These are phyloP conservation scores for Gastrolobium bilobum DNA, from an alignment of 306 rosid species.

Conservation along the genomic window DNA sequence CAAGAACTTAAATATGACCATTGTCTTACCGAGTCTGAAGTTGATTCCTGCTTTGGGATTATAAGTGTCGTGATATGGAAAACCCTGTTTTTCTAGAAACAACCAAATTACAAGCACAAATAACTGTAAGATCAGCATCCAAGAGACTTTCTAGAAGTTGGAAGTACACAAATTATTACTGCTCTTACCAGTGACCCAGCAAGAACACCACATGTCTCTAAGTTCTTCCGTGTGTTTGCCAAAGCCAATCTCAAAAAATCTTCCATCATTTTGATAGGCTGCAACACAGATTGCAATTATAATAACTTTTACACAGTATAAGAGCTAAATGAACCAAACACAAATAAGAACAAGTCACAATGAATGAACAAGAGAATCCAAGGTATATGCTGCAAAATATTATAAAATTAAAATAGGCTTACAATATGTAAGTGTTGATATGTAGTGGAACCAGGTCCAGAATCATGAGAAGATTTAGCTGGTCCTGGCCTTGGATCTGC, in stretches of 20 bases:
- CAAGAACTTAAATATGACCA: slow-evolving; percentile 39
- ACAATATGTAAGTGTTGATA: slow-evolving; percentile 90
- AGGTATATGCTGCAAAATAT: slow-evolving; percentile 17
- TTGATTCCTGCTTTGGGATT: slow-evolving; percentile 97
- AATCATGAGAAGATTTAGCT: slow-evolving; percentile 71
- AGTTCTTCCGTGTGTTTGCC: slow-evolving; percentile 80
- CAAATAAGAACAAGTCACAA: slow-evolving; percentile 37
- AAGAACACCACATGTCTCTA: slow-evolving; percentile 97
- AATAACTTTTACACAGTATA: slow-evolving; percentile 34
- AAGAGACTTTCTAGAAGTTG: slow-evolving; percentile 39
- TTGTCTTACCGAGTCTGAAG: slow-evolving; percentile 92
- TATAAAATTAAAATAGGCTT: slow-evolving; percentile 52
- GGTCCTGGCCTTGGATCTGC: slow-evolving; percentile 99
- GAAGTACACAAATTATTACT: slow-evolving; percentile 32
- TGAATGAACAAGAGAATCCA: slow-evolving; percentile 42
- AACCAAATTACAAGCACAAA: slow-evolving; percentile 51
- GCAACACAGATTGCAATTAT: slow-evolving; percentile 46
- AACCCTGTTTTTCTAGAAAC: slow-evolving; percentile 92
- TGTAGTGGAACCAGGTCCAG: slow-evolving; percentile 59
- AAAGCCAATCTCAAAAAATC: slow-evolving; percentile 92
- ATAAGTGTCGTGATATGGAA: slow-evolving; percentile 93
- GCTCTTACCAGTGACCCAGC: slow-evolving; percentile 93
- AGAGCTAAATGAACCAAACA: slow-evolving; percentile 37
- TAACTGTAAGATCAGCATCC: slow-evolving; percentile 44
- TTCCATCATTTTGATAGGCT: slow-evolving; percentile 96